Evolutionary conservation across 2,329 filamentous ascomycete species (phyloP).

Genomic region (Trematosphaeria pertusa): DNA sequence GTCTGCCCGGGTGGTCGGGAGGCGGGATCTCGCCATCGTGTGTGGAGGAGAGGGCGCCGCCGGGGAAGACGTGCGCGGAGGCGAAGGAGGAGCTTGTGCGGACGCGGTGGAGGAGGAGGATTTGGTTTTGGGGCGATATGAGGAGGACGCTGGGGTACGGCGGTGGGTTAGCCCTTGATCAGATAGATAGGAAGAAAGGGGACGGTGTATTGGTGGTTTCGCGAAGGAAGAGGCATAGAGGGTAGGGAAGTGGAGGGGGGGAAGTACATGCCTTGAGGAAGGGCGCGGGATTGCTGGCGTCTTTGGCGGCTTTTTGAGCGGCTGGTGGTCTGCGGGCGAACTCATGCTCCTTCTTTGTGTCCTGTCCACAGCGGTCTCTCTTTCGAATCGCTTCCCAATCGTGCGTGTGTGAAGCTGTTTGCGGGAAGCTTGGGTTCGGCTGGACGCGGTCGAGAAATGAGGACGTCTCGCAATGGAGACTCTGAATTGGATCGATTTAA

Average conservation of each 20-base stretch:
- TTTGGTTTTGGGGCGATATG: constrained; percentile 83
- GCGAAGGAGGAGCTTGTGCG: constrained; percentile 83
- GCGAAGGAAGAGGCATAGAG: constrained; percentile 9
- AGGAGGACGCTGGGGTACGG: constrained; percentile 71
- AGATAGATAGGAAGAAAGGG: neutral
- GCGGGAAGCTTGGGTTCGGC: neutral
- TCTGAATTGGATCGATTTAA: constrained; percentile 6
- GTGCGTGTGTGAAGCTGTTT: neutral
- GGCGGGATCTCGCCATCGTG: constrained; percentile 73
- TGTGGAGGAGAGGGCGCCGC: constrained; percentile 78
- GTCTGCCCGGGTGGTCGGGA: constrained; percentile 61
- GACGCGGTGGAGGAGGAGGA: constrained; percentile 87
- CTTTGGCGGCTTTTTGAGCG: constrained; percentile 42
- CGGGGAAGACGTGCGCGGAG: constrained; percentile 94
- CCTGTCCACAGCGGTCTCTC: neutral
- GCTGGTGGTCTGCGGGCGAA: constrained; percentile 39
- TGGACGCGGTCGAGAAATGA: neutral
- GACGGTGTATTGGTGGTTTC: neutral
- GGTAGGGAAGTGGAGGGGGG: too few species aligned
- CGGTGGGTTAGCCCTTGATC: neutral
- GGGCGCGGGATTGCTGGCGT: constrained; percentile 61
- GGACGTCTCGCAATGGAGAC: neutral
- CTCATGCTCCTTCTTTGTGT: constrained; percentile 36
- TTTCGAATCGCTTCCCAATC: neutral
- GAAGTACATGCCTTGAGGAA: constrained; percentile 72